Conservation (phyloP, 2,329 filamentous ascomycete species). For the Penicillium oxalicum region DNA sequence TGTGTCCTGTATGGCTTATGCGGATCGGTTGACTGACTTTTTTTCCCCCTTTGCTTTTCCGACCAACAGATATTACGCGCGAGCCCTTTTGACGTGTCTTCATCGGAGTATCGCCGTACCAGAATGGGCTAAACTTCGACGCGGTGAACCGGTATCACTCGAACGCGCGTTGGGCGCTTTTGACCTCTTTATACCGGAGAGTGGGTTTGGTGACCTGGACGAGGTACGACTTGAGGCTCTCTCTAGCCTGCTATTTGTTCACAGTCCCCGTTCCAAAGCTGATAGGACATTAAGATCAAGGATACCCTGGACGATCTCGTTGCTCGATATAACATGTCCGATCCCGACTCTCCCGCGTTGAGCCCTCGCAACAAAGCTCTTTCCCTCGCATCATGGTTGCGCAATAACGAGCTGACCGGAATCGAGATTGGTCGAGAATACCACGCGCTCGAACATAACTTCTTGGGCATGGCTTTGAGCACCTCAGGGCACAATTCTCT, state of each 20-base stretch:
- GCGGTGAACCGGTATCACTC: slow-evolving; percentile 52
- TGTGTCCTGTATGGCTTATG: slow-evolving; percentile 6
- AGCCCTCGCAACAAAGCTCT: slow-evolving; percentile 64
- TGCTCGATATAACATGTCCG: slow-evolving; percentile 47
- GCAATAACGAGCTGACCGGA: slow-evolving; percentile 62
- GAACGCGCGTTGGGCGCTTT: slow-evolving; percentile 75
- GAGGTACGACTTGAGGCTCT: slow-evolving; percentile 49
- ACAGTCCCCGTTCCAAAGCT: neutral
- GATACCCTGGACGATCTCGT: slow-evolving; percentile 61
- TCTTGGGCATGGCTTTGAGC: slow-evolving; percentile 74
- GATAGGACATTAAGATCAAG: slow-evolving; percentile 48
- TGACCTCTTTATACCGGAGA: slow-evolving; percentile 80
- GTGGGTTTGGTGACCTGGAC: slow-evolving; percentile 65
- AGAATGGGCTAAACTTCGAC: slow-evolving; percentile 61
- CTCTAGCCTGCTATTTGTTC: neutral
- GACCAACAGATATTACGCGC: slow-evolving; percentile 62
- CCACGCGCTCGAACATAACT: slow-evolving; percentile 76
- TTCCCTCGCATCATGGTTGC: slow-evolving; percentile 63
- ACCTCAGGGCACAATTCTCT: slow-evolving; percentile 70
- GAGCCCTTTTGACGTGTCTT: slow-evolving; percentile 68
- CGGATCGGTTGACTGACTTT: neutral
- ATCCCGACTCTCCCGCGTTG: slow-evolving; percentile 50
- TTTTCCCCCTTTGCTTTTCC: neutral
- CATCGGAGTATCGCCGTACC: slow-evolving; percentile 73
- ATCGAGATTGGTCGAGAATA: slow-evolving; percentile 64